A percentile compares a stretch with the other conserved stretches of the same genome.
These are phyloP conservation scores for Epichloe uncinata DNA, from an alignment of 2,329 filamentous ascomycete species.

Conservation along the genomic window DNA sequence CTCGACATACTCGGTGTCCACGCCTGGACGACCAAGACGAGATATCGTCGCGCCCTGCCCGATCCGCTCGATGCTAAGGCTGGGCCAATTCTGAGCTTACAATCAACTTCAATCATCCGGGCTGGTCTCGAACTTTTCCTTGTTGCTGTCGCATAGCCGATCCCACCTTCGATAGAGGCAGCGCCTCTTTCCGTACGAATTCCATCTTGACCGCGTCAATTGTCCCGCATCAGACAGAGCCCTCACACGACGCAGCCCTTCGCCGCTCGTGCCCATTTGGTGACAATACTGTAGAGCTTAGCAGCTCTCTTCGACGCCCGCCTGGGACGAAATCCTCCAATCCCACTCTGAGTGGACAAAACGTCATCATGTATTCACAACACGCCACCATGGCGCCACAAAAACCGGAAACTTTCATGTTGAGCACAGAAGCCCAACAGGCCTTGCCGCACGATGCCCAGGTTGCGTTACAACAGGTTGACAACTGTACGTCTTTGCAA, in stretches of 20 bases:
- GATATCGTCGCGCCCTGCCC: slow-evolving; percentile 14
- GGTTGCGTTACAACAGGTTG: slow-evolving; percentile 93
- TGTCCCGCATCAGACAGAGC: not conserved
- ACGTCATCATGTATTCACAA: slow-evolving; percentile 59
- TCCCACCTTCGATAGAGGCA: slow-evolving; percentile 14
- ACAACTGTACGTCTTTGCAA: slow-evolving; percentile 59
- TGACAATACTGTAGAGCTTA: not conserved
- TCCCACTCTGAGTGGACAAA: slow-evolving; percentile 8
- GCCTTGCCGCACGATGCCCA: slow-evolving; percentile 92
- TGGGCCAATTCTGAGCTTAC: slow-evolving; percentile 22
- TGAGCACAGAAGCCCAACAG: slow-evolving; percentile 94
- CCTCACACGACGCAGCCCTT: not conserved
- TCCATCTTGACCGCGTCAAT: not conserved
- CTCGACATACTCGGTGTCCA: slow-evolving; percentile 10
- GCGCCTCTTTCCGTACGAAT: slow-evolving; percentile 17
- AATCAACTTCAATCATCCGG: slow-evolving; percentile 21
- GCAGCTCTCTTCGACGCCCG: not conserved
- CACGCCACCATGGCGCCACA: slow-evolving; percentile 82
- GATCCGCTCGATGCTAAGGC: slow-evolving; percentile 34
- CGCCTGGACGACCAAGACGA: slow-evolving; percentile 26
- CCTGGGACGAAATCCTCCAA: not conserved
- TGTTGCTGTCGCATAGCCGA: slow-evolving; percentile 11
- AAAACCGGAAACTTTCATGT: slow-evolving; percentile 97
- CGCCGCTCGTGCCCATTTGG: not conserved
- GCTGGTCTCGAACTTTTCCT: slow-evolving; percentile 34